Evolutionary conservation across 2,329 filamentous ascomycete species (phyloP).

Genomic region (Colletotrichum sp.): DNA sequence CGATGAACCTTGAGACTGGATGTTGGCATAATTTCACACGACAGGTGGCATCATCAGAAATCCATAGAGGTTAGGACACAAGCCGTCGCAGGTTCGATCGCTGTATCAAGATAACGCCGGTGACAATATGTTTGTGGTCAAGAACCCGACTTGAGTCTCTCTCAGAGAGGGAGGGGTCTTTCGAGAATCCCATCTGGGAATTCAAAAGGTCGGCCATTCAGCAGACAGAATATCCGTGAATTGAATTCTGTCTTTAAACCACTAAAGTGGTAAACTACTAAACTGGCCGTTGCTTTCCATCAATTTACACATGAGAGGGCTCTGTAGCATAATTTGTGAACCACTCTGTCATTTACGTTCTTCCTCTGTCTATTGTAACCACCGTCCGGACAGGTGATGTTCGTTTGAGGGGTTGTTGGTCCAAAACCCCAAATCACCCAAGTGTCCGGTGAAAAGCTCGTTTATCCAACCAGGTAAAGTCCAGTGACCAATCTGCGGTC

Average conservation of each 20-base stretch:
- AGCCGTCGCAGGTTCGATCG: not conserved
- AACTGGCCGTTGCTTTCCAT: not conserved
- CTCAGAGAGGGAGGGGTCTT: no score
- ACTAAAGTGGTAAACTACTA: not conserved
- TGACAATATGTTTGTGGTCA: no score
- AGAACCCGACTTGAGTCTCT: no score
- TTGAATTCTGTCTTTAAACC: not conserved
- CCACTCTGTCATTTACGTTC: not conserved
- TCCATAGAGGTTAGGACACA: not conserved
- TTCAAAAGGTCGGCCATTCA: not conserved
- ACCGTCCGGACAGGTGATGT: not conserved
- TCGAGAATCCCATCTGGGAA: no score
- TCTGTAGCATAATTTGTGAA: not conserved
- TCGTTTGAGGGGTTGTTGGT: no score
- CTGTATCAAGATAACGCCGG: not conserved
- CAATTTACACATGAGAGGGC: fast-evolving
- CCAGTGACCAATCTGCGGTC: no score
- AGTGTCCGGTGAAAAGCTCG: no score
- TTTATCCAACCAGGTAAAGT: no score
- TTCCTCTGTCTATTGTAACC: not conserved
- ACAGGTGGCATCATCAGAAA: not conserved
- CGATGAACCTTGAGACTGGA: not conserved
- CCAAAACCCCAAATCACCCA: no score
- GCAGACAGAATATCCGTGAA: not conserved
- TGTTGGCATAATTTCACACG: fast-evolving